Conservation (phyloP, 2,329 filamentous ascomycete genomes). For the Triangularia setosa region DNA sequence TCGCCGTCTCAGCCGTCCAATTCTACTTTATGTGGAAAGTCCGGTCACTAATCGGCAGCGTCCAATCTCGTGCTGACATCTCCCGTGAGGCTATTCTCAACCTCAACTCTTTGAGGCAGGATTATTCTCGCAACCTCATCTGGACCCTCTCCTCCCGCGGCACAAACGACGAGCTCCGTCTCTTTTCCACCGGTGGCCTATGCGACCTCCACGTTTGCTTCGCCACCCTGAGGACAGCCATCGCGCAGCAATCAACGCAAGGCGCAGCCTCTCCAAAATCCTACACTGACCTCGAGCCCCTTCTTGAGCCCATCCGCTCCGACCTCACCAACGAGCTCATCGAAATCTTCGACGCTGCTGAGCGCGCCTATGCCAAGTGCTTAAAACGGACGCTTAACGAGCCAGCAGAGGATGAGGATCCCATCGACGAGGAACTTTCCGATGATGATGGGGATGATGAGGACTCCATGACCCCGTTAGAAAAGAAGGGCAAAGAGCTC, state of each 20-base stretch:
- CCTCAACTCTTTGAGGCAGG: conserved; percentile 51
- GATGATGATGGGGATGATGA: conserved; percentile 51
- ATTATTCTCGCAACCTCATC: conserved; percentile 60
- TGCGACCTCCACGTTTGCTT: conserved; percentile 83
- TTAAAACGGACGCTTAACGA: conserved; percentile 59
- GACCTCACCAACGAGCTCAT: conserved; percentile 65
- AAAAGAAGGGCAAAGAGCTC: conserved; percentile 62
- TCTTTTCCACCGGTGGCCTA: conserved; percentile 69
- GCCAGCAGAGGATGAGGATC: conserved; percentile 69
- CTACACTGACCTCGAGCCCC: conserved; percentile 52
- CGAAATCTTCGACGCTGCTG: conserved; percentile 71
- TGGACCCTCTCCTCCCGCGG: conserved; percentile 64
- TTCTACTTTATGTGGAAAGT: conserved; percentile 98
- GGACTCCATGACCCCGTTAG: conserved; percentile 50
- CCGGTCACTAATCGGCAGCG: conserved; percentile 51
- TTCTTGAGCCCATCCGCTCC: conserved; percentile 66
- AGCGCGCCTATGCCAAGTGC: conserved; percentile 73
- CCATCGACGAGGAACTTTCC: conserved; percentile 50
- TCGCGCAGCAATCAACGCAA: conserved; percentile 36
- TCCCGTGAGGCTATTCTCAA: conserved; percentile 57
- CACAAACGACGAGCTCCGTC: conserved; percentile 72
- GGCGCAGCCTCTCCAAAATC: conserved; percentile 38
- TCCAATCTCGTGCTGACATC: conserved; percentile 54
- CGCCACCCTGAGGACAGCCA: conserved; percentile 60
- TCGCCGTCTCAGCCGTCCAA: conserved; percentile 70